These are phyloP conservation scores for Rachicladosporium sp. DNA, from an alignment of 2,329 filamentous ascomycete species.

Conservation along the genomic window DNA sequence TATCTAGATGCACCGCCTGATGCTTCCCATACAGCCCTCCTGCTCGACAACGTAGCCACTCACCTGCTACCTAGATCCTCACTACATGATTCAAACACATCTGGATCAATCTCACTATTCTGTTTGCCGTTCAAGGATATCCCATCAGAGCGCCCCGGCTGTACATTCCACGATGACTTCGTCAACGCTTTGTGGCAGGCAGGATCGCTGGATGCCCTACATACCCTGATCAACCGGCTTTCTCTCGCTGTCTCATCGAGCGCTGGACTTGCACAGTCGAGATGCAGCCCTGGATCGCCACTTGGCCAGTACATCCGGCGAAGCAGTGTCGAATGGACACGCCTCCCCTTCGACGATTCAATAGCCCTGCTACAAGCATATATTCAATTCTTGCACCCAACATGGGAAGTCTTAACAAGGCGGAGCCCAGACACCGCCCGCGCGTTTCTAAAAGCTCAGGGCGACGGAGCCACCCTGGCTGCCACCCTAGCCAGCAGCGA, in stretches of 20 bases:
- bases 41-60: conserved; percentile 63
- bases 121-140: conserved; percentile 5
- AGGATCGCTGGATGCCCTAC: conserved; percentile 68
- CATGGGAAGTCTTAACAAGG: not conserved
- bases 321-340: conserved; percentile 64
- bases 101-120: conserved; percentile 24
- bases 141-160: conserved; percentile 48
- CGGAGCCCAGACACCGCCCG: too few relatives aligned
- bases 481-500: too few relatives aligned
- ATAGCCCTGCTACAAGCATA: conserved; percentile 72
- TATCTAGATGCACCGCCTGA: conserved; percentile 37
- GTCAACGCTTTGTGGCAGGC: conserved; percentile 72
- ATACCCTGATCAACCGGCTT: conserved; percentile 48
- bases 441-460: too few relatives aligned
- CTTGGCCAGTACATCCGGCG: conserved; percentile 70
- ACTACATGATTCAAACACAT: not conserved
- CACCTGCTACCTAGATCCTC: not conserved
- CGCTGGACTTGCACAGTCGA: conserved; percentile 37
- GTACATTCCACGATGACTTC: conserved; percentile 79
- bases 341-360: conserved; percentile 68
- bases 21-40: conserved; percentile 1
- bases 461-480: too few relatives aligned
- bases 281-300: conserved; percentile 53
- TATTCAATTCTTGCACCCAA: conserved; percentile 47
- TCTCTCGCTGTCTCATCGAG: conserved; percentile 20